Conservation (phyloP, 176 grass and related monocot species). For the Saccharum spontaneum region DNA sequence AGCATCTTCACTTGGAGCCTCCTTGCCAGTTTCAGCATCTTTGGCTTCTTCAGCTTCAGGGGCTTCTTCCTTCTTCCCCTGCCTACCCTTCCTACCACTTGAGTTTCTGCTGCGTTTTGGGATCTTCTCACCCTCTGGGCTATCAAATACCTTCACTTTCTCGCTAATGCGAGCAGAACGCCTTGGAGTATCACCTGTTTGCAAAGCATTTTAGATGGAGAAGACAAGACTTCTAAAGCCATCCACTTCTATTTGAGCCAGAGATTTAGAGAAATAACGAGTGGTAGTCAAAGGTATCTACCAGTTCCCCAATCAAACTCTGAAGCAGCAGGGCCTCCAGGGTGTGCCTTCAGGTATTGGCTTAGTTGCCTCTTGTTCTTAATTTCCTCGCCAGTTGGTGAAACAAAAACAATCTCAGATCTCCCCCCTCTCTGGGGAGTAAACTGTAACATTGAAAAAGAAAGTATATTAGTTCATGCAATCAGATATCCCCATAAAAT, state of each 20-base stretch:
- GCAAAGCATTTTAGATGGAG: constrained; percentile 23
- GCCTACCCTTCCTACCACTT: constrained; percentile 47
- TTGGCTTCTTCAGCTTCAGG: constrained; percentile 40
- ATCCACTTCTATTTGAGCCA: neutral
- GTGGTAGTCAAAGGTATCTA: constrained; percentile 21
- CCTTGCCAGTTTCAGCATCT: constrained; percentile 26
- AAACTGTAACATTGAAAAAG: constrained; percentile 56
- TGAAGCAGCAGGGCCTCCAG: constrained; percentile 66
- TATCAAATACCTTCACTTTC: constrained; percentile 74
- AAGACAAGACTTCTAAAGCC: neutral
- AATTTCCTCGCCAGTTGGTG: constrained; percentile 90
- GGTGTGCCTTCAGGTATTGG: constrained; percentile 83
- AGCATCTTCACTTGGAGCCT: constrained; percentile 33
- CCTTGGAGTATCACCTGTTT: constrained; percentile 88
- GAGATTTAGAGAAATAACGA: neutral
- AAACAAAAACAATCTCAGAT: constrained; percentile 85
- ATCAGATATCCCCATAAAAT: neutral
- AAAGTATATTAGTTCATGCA: constrained; percentile 32
- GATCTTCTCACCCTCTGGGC: constrained; percentile 73
- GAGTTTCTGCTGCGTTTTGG: constrained; percentile 60
- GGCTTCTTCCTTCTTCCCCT: constrained; percentile 53
- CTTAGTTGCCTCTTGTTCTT: constrained; percentile 80
- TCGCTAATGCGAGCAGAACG: constrained; percentile 91
- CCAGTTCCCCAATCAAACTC: constrained; percentile 97
- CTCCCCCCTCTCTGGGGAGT: constrained; percentile 60